These are phyloP conservation scores for Neospermospora avenae DNA, from an alignment of 2,329 filamentous ascomycete genomes.

Conservation along the genomic window DNA sequence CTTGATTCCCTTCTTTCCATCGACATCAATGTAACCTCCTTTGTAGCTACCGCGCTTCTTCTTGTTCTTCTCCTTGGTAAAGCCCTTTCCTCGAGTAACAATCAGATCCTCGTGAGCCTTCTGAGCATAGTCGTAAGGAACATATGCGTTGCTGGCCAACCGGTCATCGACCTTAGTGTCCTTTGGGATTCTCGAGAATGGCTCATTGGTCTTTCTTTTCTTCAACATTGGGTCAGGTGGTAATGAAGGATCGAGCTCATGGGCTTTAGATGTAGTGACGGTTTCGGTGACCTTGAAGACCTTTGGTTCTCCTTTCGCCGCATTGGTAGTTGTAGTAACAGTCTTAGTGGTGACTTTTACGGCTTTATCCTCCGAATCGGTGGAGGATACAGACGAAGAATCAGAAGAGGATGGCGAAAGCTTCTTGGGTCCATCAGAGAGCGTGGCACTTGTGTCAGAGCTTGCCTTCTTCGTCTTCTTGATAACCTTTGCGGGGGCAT, in stretches of 20 bases:
- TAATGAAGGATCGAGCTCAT: conserved; percentile 35
- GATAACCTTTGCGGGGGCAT: conserved; percentile 41
- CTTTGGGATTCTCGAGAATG: conserved; percentile 74
- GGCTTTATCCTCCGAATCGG: conserved; percentile 21
- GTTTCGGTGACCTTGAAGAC: conserved; percentile 27
- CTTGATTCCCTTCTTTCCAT: conserved; percentile 81
- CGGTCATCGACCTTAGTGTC: conserved; percentile 64
- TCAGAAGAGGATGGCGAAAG: conserved; percentile 20
- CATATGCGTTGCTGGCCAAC: conserved; percentile 76
- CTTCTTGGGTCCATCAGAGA: conserved; percentile 33
- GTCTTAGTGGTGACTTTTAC: conserved; percentile 29
- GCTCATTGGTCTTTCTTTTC: conserved; percentile 52
- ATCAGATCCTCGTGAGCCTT: conserved; percentile 84
- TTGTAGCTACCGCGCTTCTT: conserved; percentile 89
- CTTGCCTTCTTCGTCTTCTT: conserved; percentile 44
- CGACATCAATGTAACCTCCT: conserved; percentile 82
- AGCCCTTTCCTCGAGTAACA: conserved; percentile 90
- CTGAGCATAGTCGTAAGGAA: conserved; percentile 83
- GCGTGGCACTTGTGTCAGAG: conserved; percentile 35
- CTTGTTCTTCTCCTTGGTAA: conserved; percentile 99
- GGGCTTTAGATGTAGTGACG: conserved; percentile 39
- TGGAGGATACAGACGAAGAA: conserved; percentile 27
- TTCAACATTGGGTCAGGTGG: conserved; percentile 35
- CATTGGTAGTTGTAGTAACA: conserved; percentile 39
- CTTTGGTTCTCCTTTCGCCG: conserved; percentile 21